Evolutionary conservation across 179 eudicot species (phyloP).

Genomic region (Patellifolia procumbens): DNA sequence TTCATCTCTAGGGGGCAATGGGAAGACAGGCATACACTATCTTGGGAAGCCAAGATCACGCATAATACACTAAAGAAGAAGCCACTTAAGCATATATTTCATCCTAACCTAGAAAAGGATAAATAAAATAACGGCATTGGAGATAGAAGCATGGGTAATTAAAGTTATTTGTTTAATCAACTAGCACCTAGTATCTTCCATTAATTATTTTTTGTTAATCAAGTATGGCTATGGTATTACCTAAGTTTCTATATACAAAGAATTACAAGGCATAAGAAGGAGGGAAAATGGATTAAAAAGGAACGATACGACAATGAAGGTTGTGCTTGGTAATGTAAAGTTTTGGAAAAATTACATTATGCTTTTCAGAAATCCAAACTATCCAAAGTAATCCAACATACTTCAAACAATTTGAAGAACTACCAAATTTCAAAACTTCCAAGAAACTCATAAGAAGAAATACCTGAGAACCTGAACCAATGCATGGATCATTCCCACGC

Average conservation of each 20-base stretch:
- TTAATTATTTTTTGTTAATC: no score
- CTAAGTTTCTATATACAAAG: neutral
- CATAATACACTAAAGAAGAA: neutral
- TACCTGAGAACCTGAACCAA: conserved; percentile 99
- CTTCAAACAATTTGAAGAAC: no score
- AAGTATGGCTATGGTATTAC: no score
- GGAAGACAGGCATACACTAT: neutral
- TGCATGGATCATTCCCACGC: conserved; percentile 86
- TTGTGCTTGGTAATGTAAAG: neutral
- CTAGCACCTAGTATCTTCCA: no score
- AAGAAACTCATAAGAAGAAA: neutral
- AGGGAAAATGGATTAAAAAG: neutral
- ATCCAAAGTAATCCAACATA: no score
- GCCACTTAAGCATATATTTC: no score
- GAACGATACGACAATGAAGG: neutral
- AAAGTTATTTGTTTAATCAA: no score
- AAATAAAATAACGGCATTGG: no score
- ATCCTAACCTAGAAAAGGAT: no score
- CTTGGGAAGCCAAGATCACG: neutral
- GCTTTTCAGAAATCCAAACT: neutral
- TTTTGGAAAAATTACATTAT: neutral
- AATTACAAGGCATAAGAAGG: neutral
- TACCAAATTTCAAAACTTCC: no score
- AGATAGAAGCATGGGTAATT: no score
- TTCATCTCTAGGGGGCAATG: neutral